phyloP scores from a whole-genome alignment of 2,329 filamentous ascomycete species.

The Botrytis elliptica region DNA sequence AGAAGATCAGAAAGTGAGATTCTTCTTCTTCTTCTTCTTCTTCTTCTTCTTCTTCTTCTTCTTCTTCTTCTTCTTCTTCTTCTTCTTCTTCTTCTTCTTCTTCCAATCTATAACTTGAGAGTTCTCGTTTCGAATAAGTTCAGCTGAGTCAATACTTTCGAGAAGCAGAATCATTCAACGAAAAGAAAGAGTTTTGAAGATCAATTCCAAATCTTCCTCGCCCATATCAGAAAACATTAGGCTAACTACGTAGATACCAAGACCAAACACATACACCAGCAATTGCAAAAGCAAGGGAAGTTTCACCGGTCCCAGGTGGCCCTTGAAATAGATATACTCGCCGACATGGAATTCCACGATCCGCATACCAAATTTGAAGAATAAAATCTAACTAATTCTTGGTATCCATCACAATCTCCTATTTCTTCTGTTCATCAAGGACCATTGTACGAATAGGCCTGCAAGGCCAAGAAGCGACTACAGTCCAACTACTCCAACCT shows the following conservation, averaged over 20 bases:
- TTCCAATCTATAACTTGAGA: too few relatives aligned
- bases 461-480: background rate
- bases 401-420: slow-evolving; percentile 65
- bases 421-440: slow-evolving; percentile 46
- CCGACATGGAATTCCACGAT: slow-evolving; percentile 71
- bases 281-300: slow-evolving; percentile 62
- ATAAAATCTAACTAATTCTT: slow-evolving; percentile 73
- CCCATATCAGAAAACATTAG: slow-evolving; percentile 58
- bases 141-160: slow-evolving; percentile 68
- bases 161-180: slow-evolving; percentile 64
- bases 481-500: background rate
- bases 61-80: too few relatives aligned
- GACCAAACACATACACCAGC: slow-evolving; percentile 58
- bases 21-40: too few relatives aligned
- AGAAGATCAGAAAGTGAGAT: too few relatives aligned
- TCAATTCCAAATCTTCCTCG: slow-evolving; percentile 56
- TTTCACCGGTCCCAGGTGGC: slow-evolving; percentile 72
- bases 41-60: too few relatives aligned
- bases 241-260: slow-evolving; percentile 65
- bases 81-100: too few relatives aligned
- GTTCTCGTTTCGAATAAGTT: slow-evolving; percentile 46
- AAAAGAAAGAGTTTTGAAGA: slow-evolving; percentile 61
- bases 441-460: background rate
- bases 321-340: slow-evolving; percentile 77
- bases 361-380: slow-evolving; percentile 70